Evolutionary conservation across 805 yeast genomes (phyloP).

Genomic region (Starmerella vitae): DNA sequence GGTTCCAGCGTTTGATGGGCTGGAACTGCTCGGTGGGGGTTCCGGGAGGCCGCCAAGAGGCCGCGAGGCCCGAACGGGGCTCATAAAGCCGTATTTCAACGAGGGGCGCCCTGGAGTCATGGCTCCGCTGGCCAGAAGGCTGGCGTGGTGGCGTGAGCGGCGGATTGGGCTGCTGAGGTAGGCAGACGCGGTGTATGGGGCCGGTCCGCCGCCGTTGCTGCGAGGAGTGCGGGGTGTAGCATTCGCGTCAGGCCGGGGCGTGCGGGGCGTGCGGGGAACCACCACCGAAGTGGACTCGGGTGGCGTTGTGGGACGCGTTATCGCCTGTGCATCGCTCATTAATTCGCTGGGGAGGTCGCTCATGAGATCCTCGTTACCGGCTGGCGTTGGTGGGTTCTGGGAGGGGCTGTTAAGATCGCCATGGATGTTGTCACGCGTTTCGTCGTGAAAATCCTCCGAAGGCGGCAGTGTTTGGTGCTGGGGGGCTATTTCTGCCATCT

Average conservation of each 20-base stretch:
- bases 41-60: not conserved
- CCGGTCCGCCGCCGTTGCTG: no score
- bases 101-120: conserved; percentile 19
- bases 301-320: not conserved
- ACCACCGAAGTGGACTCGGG: not conserved
- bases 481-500: no score
- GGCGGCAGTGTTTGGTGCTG: no score
- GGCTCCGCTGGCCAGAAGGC: conserved; percentile 9
- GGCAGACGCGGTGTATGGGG: conserved; percentile 9
- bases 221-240: not conserved
- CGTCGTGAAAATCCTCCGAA: not conserved
- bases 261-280: not conserved
- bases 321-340: no score
- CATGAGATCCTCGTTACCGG: not conserved
- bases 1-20: no score
- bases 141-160: conserved; percentile 3
- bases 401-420: not conserved
- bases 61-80: conserved; percentile 7
- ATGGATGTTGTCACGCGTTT: not conserved
- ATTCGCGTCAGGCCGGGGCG: not conserved
- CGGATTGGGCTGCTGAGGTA: conserved; percentile 17
- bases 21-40: not conserved
- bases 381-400: not conserved
- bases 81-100: conserved; percentile 1
- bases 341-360: no score